Base-by-base conservation (phyloP, 108 stramenopile species). In the Fistulifera pelliculosa region DNA sequence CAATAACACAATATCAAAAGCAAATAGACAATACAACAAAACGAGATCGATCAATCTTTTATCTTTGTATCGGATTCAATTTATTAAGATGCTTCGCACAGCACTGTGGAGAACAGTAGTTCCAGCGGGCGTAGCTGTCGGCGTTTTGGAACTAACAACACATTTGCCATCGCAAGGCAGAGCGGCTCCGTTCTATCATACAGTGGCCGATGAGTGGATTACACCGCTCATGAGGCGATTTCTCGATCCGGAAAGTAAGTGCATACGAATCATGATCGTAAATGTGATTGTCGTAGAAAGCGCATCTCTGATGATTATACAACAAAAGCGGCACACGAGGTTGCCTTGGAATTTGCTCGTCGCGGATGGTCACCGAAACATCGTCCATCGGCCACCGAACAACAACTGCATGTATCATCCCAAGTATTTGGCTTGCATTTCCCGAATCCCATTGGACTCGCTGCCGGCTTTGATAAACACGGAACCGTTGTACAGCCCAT, bases 401-500 rank as follows among this genome's bases (percentile, higher is more conserved):
- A 70, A 58, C 50, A 38, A n/a, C 17, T 61, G 12, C 28, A 49
- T 41, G 58, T 63, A 3, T 22, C 31, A 27, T 3, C 11, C 21
- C 25, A 22, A 16, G 43, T 52, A 43, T 52, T 43, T 41, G 62
- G 21, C 41, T 24, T 87, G 35, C 38, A 43, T 0, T 76, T 94
- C 48, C 28, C 69, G 22, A 90, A 84, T 59, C 79, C 82, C 10
- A 70, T 98, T 28, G 94, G 95, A n/a, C 63, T 98, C 58, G 93
- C 95, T 1, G 97, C 97, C 15, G 97, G 97, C 21, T 98, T 94
- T 71, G 97, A 98, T 58, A 98, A 98, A 71, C 74, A 95, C 63
- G 95, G 76, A 0, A 64, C 71, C 23, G 90, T 85, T 0, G 74
- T 96, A 44, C 63, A 73, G 0, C 80, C 74, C 47, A 60, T 95